Conservation (phyloP, 1,139 yeast species). For the Lodderomyces parapsilosis region DNA sequence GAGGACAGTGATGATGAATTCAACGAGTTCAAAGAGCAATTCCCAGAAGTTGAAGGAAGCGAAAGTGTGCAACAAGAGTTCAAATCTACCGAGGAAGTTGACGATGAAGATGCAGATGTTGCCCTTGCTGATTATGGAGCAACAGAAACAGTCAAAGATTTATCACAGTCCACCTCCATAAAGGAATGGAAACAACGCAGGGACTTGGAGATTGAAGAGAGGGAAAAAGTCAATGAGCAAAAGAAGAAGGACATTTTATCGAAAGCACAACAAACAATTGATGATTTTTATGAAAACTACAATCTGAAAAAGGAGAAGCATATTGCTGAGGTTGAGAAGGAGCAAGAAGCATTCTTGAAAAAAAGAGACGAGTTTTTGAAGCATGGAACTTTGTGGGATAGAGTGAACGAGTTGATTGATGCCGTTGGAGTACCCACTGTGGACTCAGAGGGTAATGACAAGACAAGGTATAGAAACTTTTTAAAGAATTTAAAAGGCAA, state of each 20-base stretch:
- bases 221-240: slow-evolving; percentile 71
- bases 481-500: slow-evolving; percentile 67
- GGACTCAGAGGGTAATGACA: slow-evolving; percentile 37
- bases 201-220: slow-evolving; percentile 74
- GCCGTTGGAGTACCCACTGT: slow-evolving; percentile 43
- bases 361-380: slow-evolving; percentile 80
- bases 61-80: slow-evolving; percentile 12
- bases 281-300: slow-evolving; percentile 92
- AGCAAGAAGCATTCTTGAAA: slow-evolving; percentile 69
- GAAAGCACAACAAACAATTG: slow-evolving; percentile 84
- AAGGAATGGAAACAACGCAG: slow-evolving; percentile 85
- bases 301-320: slow-evolving; percentile 79
- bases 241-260: slow-evolving; percentile 68
- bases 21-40: slow-evolving; percentile 64
- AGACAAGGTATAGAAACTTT: slow-evolving; percentile 68
- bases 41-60: slow-evolving; percentile 55
- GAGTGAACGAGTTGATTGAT: slow-evolving; percentile 54
- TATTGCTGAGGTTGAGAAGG: slow-evolving; percentile 60
- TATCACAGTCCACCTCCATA: slow-evolving; percentile 56
- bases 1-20: slow-evolving; percentile 58
- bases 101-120: slow-evolving; percentile 20
- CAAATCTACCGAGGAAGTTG: slow-evolving; percentile 15
- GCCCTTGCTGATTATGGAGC: slow-evolving; percentile 6
- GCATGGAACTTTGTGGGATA: slow-evolving; percentile 86
- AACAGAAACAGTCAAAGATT: slow-evolving; percentile 14